Conservation (phyloP, 306 rosid genomes). For the Trifolium subterraneum region DNA sequence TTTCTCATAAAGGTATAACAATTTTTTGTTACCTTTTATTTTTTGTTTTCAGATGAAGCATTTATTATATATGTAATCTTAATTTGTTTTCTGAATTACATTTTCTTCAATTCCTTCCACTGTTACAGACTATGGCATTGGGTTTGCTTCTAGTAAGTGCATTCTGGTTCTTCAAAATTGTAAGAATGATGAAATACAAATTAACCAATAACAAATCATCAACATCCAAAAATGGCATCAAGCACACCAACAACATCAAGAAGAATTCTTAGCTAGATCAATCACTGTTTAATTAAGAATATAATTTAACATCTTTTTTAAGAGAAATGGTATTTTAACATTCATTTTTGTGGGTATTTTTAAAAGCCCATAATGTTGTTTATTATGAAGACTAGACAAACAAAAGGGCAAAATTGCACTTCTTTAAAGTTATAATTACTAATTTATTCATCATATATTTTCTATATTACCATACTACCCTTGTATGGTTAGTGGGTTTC, state of each 20-base stretch:
- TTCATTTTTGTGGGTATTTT: too few species aligned
- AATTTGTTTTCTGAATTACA: background rate
- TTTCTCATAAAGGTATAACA: constrained; percentile 69
- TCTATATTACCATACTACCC: too few species aligned
- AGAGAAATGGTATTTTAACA: too few species aligned
- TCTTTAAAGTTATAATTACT: too few species aligned
- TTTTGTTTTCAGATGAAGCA: too few species aligned
- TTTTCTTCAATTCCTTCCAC: background rate
- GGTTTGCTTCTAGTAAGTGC: constrained; percentile 86
- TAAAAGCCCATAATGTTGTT: too few species aligned
- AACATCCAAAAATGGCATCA: constrained; percentile 38
- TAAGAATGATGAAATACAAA: constrained; percentile 74
- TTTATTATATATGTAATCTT: background rate
- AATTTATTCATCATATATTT: too few species aligned
- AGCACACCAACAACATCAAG: constrained; percentile 19
- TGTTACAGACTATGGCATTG: constrained; percentile 68
- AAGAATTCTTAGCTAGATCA: background rate
- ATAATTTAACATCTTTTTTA: background rate
- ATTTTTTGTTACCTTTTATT: background rate
- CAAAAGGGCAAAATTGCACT: too few species aligned
- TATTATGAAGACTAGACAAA: too few species aligned
- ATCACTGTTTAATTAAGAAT: background rate
- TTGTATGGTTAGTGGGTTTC: too few species aligned
- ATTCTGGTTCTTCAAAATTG: constrained; percentile 93
- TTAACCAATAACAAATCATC: constrained; percentile 51